Base-by-base conservation (phyloP, 2,329 filamentous ascomycete genomes). In the Xylaria sp. region DNA sequence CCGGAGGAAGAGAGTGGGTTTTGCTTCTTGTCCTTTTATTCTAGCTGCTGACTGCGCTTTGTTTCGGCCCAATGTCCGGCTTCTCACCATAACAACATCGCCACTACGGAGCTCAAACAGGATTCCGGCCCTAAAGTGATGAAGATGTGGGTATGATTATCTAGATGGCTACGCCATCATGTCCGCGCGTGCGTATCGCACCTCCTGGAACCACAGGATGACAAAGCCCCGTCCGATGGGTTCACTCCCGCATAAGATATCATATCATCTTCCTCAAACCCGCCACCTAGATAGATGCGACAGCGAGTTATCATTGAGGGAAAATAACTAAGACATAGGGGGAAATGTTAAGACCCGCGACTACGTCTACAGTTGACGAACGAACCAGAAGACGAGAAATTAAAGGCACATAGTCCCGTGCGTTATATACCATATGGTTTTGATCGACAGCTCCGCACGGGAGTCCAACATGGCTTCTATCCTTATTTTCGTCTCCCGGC, bases 171-270 rank as follows among this genome's bases (percentile, higher is more conserved):
- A 57, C 55, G 19, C 30, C 62, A 32, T 32, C 39, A 55, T 55
- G 30, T 24, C 42, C 51, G n/a, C 30, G 19, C 14, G 21, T 34
- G 27, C 14, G 19, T n/a, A 50, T 32, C 36, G 53, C 9, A 9
- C 24, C 42, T 61, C 51, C 19, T 24, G 11, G 8, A 36, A n/a
- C 42, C 24, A 27, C 12, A 27, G 12, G 32, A 21, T 4, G 21
- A 48, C 24, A 34, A 30, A 19, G n/a, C 5, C 24, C 42, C n/a
- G 14, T 27, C 24, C 30, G 24, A 21, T 34, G 32, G 30, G 12
- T 21, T 42, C 8, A 42, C 85, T 30, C 85, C 86, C 1, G 83
- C 83, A 2, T 86, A 85, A 69, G 87, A 86, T 72, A 84, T 88
- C 70, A 27, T 27, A 27, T 27, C 24, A 27, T 27, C 24, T 27